Evolutionary conservation across 2,329 filamentous ascomycete species (phyloP).

Genomic region (Botrytis pseudocinerea): DNA sequence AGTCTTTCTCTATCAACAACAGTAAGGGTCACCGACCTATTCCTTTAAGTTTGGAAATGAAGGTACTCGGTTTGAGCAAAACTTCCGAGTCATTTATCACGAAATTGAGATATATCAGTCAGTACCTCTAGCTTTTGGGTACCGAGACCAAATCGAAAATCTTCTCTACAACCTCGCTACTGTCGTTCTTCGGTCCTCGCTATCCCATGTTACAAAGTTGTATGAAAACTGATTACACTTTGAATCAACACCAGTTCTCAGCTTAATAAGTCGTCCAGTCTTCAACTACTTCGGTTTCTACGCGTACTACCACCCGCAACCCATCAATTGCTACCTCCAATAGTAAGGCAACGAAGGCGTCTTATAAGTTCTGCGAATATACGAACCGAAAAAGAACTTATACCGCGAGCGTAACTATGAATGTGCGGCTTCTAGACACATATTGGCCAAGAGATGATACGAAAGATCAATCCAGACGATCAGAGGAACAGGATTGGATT

Average conservation of each 20-base stretch:
- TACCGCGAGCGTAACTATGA: fast-evolving
- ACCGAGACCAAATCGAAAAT: neutral
- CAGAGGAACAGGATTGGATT: neutral
- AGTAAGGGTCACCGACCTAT: neutral
- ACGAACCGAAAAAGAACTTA: neutral
- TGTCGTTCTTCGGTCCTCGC: neutral
- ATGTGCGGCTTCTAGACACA: neutral
- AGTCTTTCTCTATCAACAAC: neutral
- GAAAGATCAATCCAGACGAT: neutral
- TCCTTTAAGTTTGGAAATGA: neutral
- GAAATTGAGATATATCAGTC: neutral
- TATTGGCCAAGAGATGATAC: neutral
- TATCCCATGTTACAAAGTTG: neutral
- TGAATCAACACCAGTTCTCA: neutral
- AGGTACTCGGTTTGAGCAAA: neutral
- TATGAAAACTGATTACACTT: neutral
- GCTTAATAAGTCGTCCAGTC: neutral
- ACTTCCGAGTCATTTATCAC: neutral
- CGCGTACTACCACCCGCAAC: neutral
- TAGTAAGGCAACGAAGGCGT: neutral
- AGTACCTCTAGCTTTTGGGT: neutral
- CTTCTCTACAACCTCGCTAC: neutral
- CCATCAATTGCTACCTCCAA: neutral
- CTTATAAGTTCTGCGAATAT: neutral
- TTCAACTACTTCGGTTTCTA: neutral